Evolutionary conservation across 208 protist species (phyloP), one percentile per base, ranked within the genome.

Genomic region (Leishmania aethiopica): DNA sequence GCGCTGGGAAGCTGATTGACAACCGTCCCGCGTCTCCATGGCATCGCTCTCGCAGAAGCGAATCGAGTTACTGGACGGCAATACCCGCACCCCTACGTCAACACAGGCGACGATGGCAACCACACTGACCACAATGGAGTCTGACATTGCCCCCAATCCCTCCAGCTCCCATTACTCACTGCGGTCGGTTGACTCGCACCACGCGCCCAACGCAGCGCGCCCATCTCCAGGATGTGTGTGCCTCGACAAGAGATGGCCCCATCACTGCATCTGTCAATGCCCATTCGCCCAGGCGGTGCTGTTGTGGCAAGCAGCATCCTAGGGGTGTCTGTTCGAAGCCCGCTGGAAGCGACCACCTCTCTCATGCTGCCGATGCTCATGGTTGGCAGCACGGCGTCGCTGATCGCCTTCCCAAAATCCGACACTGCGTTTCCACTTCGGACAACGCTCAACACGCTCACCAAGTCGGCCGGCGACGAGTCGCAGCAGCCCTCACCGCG

Each of bases 361-460:
- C 55, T 78, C n/a, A 72, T 47, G 5, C 78, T 82, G 49, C 82
- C 77, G 3, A 75, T 64, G 60, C 57, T 82, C 78, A 79, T 82
- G 72, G 78, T 45, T 51, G 78, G 45, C 51, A 86, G 77, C 76
- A 77, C 5, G 57, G 59, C 51, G 8, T 81, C 81, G 28, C 81
- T 66, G 15, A 59, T 49, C 11, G 28, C 53, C 17, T 77, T 74
- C 45, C 70, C 69, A 32, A 19, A 13, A 15, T 42, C 64, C 11
- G 81, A 80, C 37, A 53, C 28, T 11, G 72, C 19, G 25, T 55
- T 51, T 45, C 64, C 81, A 6, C 67, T 80, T 49, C 69, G 75
- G 1, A 57, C 70, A 6, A 51, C 69, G 1, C 53, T 49, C 8
- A 42, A 53, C 45, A 32, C 69, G 55, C 10, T 47, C 62, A 6